These are phyloP conservation scores for Rhizophora mangle DNA, from an alignment of 345 rosid genomes.

Conservation along the genomic window DNA sequence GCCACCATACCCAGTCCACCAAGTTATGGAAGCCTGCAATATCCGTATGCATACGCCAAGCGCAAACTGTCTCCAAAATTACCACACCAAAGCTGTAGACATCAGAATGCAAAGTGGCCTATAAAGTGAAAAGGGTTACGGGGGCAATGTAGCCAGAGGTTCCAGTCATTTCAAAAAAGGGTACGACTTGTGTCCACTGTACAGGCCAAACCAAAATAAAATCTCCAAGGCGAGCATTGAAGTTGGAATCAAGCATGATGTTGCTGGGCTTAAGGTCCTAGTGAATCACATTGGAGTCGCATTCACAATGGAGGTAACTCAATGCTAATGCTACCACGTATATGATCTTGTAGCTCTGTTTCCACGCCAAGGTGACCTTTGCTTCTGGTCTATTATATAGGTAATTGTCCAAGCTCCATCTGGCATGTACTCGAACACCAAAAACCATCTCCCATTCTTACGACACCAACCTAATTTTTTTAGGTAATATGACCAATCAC, in stretches of 20 bases:
- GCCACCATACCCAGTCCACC: conserved; percentile 4
- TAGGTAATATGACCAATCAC: no score
- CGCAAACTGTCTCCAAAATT: background rate
- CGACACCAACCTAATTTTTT: no score
- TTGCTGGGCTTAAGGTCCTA: background rate
- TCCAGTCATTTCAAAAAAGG: background rate
- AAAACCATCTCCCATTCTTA: no score
- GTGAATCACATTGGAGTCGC: background rate
- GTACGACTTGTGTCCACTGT: background rate
- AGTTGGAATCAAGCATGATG: background rate
- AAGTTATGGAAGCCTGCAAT: background rate
- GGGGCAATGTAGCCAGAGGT: background rate
- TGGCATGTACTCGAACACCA: no score
- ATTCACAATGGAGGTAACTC: background rate
- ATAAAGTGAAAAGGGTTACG: background rate
- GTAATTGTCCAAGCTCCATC: background rate
- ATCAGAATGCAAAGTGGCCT: background rate
- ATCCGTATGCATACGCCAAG: background rate
- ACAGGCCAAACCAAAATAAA: background rate
- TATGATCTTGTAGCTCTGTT: background rate
- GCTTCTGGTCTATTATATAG: background rate
- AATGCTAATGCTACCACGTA: background rate
- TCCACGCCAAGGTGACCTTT: background rate
- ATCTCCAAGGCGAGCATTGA: background rate
- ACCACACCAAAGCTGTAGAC: background rate